These are phyloP conservation scores for Cryoendolithus antarcticus DNA, from an alignment of 2,329 filamentous ascomycete species.

Conservation along the genomic window DNA sequence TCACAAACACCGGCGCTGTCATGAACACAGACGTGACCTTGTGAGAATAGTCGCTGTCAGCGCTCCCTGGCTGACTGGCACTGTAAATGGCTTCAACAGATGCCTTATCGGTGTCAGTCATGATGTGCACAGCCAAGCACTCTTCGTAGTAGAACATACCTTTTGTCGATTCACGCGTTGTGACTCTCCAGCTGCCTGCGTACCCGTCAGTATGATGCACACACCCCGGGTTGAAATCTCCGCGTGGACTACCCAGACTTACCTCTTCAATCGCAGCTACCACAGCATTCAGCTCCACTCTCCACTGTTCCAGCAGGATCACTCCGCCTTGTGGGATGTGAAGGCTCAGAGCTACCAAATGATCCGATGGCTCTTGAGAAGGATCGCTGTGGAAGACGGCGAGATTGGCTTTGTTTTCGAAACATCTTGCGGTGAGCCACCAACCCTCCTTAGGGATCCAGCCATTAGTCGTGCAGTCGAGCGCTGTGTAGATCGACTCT, in stretches of 20 bases:
- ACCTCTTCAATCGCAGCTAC: neutral
- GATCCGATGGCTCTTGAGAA: neutral
- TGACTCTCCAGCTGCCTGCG: neutral
- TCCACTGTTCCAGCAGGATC: neutral
- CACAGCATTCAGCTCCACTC: neutral
- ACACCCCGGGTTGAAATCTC: neutral
- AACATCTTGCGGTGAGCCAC: neutral
- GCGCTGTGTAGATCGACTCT: no score
- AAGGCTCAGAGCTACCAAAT: neutral
- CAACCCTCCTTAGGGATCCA: no score
- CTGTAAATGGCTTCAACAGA: no score
- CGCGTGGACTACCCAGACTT: neutral
- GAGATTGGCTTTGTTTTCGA: neutral
- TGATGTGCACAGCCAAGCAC: no score
- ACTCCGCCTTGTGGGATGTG: neutral
- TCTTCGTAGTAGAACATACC: neutral
- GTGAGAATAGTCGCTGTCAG: no score
- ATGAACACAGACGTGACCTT: no score
- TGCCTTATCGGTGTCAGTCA: no score
- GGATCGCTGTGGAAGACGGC: neutral
- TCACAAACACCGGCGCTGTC: no score
- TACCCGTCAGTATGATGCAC: neutral
- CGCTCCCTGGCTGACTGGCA: no score
- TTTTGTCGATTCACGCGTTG: neutral
- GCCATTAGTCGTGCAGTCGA: no score